phyloP scores from a whole-genome alignment of 148 eudicot species.

The Heliamphora exappendiculata region DNA sequence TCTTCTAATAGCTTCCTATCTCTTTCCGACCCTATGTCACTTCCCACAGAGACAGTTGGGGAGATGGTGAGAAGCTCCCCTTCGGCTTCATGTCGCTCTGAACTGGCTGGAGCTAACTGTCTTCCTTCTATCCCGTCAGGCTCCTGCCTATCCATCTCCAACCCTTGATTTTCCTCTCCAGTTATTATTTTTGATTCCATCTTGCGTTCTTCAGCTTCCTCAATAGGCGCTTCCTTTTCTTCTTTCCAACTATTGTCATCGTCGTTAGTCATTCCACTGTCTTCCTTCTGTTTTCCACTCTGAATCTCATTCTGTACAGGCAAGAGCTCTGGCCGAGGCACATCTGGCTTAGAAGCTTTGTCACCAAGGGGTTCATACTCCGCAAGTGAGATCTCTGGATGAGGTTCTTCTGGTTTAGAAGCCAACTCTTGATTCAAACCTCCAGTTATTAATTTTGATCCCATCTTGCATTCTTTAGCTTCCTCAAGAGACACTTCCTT shows the following conservation, averaged over 20 bases:
- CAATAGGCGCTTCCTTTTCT: neutral
- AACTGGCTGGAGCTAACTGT: neutral
- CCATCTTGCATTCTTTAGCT: neutral
- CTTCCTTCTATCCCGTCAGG: neutral
- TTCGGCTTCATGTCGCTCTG: neutral
- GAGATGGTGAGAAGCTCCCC: neutral
- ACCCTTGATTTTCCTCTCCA: neutral
- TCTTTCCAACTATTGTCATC: neutral
- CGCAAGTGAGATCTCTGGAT: neutral
- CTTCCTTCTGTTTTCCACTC: neutral
- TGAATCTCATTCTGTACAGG: neutral
- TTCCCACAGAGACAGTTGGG: neutral
- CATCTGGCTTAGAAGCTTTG: constrained; percentile 3
- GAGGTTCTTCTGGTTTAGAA: neutral
- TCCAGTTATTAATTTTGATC: neutral
- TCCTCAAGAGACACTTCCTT: neutral
- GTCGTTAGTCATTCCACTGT: neutral
- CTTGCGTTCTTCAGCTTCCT: neutral
- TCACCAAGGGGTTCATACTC: neutral
- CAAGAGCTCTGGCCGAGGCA: neutral
- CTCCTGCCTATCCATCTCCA: neutral
- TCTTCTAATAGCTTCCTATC: constrained; percentile 38
- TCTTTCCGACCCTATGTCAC: neutral
- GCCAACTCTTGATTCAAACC: neutral
- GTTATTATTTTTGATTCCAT: neutral